A percentile compares a stretch with the other conserved stretches of the same genome.
Conservation (phyloP, 2,329 filamentous ascomycete genomes). For the Cladorrhinum sp. region DNA sequence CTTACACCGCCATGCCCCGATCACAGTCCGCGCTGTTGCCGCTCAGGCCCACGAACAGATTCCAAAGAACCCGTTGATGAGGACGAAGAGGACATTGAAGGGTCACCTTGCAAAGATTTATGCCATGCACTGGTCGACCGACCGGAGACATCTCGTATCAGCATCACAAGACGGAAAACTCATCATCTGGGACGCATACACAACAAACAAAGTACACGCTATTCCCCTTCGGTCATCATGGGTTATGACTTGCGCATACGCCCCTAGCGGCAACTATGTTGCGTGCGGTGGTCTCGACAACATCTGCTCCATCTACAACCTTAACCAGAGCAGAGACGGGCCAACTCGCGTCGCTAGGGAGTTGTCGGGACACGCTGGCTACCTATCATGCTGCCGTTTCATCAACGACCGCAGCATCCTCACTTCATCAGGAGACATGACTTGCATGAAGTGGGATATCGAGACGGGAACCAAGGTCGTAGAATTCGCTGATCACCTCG, state of each 20-base stretch:
- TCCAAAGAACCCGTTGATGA: conserved; percentile 90
- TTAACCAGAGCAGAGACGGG: conserved; percentile 91
- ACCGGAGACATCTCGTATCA: conserved; percentile 93
- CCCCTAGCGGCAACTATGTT: conserved; percentile 96
- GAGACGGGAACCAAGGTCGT: conserved; percentile 96
- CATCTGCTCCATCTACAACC: conserved; percentile 99
- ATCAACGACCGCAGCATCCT: conserved; percentile 98
- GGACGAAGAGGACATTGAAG: conserved; percentile 93
- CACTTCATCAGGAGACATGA: conserved; percentile 98
- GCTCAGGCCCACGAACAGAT: conserved; percentile 89
- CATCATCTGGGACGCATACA: conserved; percentile 99
- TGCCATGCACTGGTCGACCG: conserved; percentile 99
- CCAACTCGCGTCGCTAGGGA: conserved; percentile 94
- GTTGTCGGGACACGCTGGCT: conserved; percentile 93
- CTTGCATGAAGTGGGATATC: conserved; percentile 99
- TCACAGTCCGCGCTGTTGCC: conserved; percentile 82
- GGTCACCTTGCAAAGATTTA: conserved; percentile 99
- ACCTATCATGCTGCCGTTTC: conserved; percentile 97
- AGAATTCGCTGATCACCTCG: conserved; percentile 96
- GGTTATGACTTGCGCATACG: conserved; percentile 99
- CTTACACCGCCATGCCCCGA: conserved; percentile 21
- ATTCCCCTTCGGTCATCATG: conserved; percentile 96
- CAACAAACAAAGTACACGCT: conserved; percentile 98
- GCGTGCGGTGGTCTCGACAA: conserved; percentile 98
- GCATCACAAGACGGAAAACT: conserved; percentile 99